A percentile compares a stretch with the other conserved stretches of the same genome.
Conservation (phyloP, 495 filamentous ascomycete species). For the Lasiosphaeria hispida region DNA sequence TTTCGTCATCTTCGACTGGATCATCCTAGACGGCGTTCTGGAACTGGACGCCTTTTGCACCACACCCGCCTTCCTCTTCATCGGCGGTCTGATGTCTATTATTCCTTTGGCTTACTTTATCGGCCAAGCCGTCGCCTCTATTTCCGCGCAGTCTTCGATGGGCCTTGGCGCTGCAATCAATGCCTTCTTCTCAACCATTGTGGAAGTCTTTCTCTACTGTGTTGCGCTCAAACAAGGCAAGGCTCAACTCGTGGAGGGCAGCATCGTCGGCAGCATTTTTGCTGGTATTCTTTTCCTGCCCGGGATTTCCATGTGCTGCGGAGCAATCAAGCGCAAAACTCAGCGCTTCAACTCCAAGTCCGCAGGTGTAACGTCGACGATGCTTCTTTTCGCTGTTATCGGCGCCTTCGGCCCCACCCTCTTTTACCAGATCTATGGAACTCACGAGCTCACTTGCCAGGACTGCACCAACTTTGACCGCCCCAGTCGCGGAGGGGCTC, state of each 20-base stretch:
- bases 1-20: constrained; percentile 93
- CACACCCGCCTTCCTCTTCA: constrained; percentile 79
- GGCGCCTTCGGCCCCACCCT: constrained; percentile 95
- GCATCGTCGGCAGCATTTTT: constrained; percentile 96
- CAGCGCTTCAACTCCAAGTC: constrained; percentile 98
- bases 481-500: constrained; percentile 32
- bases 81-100: constrained; percentile 80
- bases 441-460: constrained; percentile 89
- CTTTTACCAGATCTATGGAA: constrained; percentile 99
- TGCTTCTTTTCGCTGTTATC: constrained; percentile 95
- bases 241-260: constrained; percentile 88
- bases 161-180: constrained; percentile 98
- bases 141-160: constrained; percentile 99
- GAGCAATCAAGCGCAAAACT: constrained; percentile 95
- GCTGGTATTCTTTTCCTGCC: constrained; percentile 94
- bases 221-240: constrained; percentile 93
- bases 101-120: constrained; percentile 99
- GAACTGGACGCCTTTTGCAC: constrained; percentile 70
- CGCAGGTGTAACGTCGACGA: constrained; percentile 95
- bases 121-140: constrained; percentile 97
- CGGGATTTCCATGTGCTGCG: constrained; percentile 98
- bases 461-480: constrained; percentile 59
- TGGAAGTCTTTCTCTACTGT: constrained; percentile 98
- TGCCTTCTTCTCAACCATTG: constrained; percentile 97
- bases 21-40: constrained; percentile 64